Base-by-base conservation (phyloP, 83 land plant genomes). In the Diphasiastrum complanatum region DNA sequence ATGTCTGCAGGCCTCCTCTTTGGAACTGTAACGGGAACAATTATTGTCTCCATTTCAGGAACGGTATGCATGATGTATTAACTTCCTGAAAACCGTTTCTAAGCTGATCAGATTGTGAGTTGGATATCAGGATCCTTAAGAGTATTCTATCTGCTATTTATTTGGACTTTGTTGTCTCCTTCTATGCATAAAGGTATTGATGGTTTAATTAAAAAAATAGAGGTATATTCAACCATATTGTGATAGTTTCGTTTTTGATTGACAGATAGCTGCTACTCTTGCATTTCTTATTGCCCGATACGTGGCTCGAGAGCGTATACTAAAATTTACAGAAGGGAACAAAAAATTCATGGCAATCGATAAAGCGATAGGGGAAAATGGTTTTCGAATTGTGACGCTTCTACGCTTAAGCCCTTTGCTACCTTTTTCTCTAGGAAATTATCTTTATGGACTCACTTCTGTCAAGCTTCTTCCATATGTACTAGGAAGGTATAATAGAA, bases 1-100 rank as follows among this genome's bases (percentile, higher is more conserved):
- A 88, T 92, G 91, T 92, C 98, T 41, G 96, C 96, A 37, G 98
- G 98, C 47, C 81, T 92, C 45, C 84, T 92, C 18, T 92, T 92
- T 78, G 98, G 98, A 30, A 75, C 77, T 38, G 28, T 87, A 14
- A 79, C 78, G 38, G 98, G 98, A 28, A 92, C 98, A 51, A 79
- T 92, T 66, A 71, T 92, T 38, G 96, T 92, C 47, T 92, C 98
- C 8, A 78, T 92, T 55, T 79, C 91, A 77, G 96, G 98, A 67
- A 92, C 98, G 49, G 98, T 92, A 80, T 70, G 45, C 33, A 25
- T n/a, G n/a, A n/a, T n/a, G n/a, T n/a, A n/a, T n/a, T n/a, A n/a
- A n/a, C n/a, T n/a, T n/a, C n/a, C n/a, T n/a, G n/a, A n/a, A n/a
- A n/a, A n/a, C n/a, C n/a, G n/a, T n/a, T n/a, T n/a, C n/a, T n/a